Conservation (phyloP, 495 filamentous ascomycete species). For the Cudoniella acicularis region DNA sequence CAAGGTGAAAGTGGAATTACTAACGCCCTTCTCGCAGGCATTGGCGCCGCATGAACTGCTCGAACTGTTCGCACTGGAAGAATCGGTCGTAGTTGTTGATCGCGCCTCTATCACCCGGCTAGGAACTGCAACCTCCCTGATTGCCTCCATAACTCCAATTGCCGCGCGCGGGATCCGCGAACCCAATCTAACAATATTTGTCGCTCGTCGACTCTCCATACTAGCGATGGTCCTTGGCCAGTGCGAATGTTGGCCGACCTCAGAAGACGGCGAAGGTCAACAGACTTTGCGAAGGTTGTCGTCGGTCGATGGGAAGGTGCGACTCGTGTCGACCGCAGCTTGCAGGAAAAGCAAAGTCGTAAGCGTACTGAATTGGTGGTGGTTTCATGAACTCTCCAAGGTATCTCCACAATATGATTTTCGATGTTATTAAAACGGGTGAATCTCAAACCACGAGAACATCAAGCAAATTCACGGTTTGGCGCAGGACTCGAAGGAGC, state of each 20-base stretch:
- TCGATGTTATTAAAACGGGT: neutral
- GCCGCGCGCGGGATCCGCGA: slow-evolving; percentile 5
- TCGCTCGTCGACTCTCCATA: slow-evolving; percentile 14
- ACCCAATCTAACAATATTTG: slow-evolving; percentile 21
- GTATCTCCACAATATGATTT: neutral
- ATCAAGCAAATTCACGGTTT: neutral
- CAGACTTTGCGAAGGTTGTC: neutral
- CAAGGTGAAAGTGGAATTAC: slow-evolving; percentile 55
- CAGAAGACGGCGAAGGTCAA: neutral
- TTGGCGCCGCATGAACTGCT: slow-evolving; percentile 7
- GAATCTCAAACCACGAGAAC: neutral
- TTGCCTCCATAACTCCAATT: slow-evolving; percentile 18
- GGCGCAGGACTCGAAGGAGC: slow-evolving; percentile 10
- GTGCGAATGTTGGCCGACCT: neutral
- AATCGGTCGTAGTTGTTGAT: neutral
- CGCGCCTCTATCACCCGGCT: slow-evolving; percentile 17
- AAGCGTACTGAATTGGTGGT: neutral
- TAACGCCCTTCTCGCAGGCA: slow-evolving; percentile 53
- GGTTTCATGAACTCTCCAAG: neutral
- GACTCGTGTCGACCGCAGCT: neutral
- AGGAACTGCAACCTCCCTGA: slow-evolving; percentile 20
- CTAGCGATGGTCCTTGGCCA: neutral
- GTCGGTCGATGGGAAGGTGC: neutral
- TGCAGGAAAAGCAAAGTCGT: neutral
- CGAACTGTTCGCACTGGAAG: neutral